phyloP scores from a whole-genome alignment of 2,329 filamentous ascomycete genomes.

The Ciborinia camelliae region DNA sequence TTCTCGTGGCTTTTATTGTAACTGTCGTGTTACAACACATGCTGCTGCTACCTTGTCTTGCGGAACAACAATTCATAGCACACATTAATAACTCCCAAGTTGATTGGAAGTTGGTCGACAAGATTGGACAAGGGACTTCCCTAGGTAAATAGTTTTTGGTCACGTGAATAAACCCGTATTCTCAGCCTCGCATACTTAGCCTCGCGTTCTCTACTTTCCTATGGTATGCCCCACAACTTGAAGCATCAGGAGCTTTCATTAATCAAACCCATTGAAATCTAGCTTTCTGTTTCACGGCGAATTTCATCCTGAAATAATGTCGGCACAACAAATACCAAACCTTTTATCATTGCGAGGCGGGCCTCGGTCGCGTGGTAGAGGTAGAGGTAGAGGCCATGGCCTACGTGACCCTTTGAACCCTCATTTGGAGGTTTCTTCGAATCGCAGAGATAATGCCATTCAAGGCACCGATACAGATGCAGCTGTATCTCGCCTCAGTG shows the following conservation, averaged over 20 bases:
- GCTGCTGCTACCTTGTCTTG: neutral
- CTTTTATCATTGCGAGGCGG: constrained; percentile 56
- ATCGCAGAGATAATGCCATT: constrained; percentile 63
- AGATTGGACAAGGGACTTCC: neutral
- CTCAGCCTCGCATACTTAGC: neutral
- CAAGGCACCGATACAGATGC: constrained; percentile 92
- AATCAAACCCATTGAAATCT: neutral
- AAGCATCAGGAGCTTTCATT: neutral
- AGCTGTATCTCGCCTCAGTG: constrained; percentile 81
- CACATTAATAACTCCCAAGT: neutral
- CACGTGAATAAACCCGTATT: neutral
- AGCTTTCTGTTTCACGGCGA: neutral
- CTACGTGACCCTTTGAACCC: constrained; percentile 32
- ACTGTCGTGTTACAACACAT: neutral
- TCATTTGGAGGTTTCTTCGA: constrained; percentile 8
- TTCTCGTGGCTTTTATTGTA: neutral
- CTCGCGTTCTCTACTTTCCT: neutral
- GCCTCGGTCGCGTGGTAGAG: constrained; percentile 40
- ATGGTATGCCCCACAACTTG: constrained; percentile 4
- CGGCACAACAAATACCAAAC: constrained; percentile 74
- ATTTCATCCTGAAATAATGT: constrained; percentile 48
- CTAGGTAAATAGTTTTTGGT: neutral
- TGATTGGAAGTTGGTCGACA: neutral
- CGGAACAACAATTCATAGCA: neutral
- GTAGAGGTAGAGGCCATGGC: constrained; percentile 45